Percentiles rank a stretch among this genome's conserved stretches.
These are phyloP conservation scores for Synchytrium microbalum DNA, from an alignment of 371 early-diverging fungal genomes.

Conservation along the genomic window DNA sequence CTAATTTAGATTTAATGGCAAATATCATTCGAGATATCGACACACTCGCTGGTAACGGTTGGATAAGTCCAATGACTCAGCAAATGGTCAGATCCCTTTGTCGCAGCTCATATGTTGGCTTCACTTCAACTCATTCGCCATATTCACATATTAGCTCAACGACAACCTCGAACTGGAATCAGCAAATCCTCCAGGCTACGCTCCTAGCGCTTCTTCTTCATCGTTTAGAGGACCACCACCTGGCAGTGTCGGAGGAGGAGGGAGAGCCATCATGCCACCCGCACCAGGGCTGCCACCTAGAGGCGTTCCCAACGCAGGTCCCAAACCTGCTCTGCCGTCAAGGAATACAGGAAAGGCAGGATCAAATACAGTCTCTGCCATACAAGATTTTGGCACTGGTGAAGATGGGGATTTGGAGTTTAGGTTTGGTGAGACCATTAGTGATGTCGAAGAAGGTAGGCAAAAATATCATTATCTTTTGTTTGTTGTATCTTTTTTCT, in stretches of 20 bases:
- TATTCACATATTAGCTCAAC: not conserved
- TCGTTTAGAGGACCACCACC: not conserved
- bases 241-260: not conserved
- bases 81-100: not conserved
- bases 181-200: not conserved
- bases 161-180: not conserved
- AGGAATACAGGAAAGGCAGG: not conserved
- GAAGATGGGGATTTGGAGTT: slow-evolving; percentile 1
- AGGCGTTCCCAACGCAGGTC: not conserved
- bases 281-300: not conserved
- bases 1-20: not conserved
- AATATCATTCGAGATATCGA: not conserved
- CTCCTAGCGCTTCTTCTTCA: not conserved
- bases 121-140: no score
- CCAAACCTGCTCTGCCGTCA: no score
- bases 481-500: no score
- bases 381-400: not conserved
- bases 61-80: not conserved
- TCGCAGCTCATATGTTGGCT: not conserved
- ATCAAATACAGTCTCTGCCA: not conserved
- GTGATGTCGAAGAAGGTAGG: not conserved
- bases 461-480: no score
- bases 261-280: not conserved
- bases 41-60: not conserved
- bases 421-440: not conserved